Conservation (phyloP, 1,284 basidiomycete genomes). For the Ceraceosorus bombacis region DNA sequence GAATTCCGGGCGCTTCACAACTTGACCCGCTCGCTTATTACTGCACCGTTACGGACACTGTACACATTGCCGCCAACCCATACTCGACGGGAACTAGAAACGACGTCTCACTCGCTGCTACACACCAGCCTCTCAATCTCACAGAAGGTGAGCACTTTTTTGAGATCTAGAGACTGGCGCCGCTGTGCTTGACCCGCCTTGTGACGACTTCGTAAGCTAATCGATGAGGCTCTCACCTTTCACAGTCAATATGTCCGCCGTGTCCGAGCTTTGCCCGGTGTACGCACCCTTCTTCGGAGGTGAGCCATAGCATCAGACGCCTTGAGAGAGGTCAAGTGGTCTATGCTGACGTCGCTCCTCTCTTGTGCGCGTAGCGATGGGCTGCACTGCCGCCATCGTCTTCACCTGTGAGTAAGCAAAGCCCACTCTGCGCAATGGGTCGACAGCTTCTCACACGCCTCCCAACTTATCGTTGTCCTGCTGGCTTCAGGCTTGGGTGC, state of each 20-base stretch:
- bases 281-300: constrained; percentile 90
- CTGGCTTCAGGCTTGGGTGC: constrained; percentile 65
- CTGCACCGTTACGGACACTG: too few relatives aligned
- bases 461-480: not conserved
- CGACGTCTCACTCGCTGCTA: too few relatives aligned
- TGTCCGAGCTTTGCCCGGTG: constrained; percentile 44
- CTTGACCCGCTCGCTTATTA: too few relatives aligned
- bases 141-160: too few relatives aligned
- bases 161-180: too few relatives aligned
- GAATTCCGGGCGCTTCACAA: too few relatives aligned
- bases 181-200: too few relatives aligned
- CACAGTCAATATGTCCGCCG: constrained; percentile 16
- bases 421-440: not conserved
- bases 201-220: too few relatives aligned
- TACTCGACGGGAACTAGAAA: too few relatives aligned
- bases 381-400: constrained; percentile 90
- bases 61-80: too few relatives aligned
- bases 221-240: too few relatives aligned
- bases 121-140: too few relatives aligned
- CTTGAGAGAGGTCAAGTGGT: not conserved
- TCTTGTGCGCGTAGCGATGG: constrained; percentile 50
- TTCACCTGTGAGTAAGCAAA: constrained; percentile 73
- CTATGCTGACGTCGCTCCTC: constrained; percentile 4
- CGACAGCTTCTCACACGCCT: not conserved
- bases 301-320: constrained; percentile 49